phyloP scores from a whole-genome alignment of 1,139 yeast species.

The Suhomyces terraborum region DNA sequence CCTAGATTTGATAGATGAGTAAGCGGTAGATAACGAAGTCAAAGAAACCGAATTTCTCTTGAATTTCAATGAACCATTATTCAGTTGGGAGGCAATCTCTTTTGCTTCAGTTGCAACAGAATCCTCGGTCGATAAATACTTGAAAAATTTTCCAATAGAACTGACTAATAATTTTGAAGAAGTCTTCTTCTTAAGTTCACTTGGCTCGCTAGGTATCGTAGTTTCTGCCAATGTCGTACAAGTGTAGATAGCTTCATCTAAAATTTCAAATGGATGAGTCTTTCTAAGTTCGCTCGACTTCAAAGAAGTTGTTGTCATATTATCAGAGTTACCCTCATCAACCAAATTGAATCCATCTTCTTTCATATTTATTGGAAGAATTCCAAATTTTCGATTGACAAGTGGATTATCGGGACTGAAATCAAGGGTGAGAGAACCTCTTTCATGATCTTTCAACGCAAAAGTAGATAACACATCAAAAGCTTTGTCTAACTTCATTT shows the following conservation, averaged over 20 bases:
- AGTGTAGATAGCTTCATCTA: conserved; percentile 76
- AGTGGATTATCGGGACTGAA: conserved; percentile 54
- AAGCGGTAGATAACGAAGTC: conserved; percentile 42
- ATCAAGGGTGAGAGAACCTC: conserved; percentile 17
- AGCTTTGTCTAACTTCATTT: conserved; percentile 30
- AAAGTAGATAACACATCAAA: conserved; percentile 25
- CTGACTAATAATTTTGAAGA: conserved; percentile 32
- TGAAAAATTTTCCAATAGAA: conserved; percentile 43
- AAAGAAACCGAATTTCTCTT: conserved; percentile 39
- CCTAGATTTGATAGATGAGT: conserved; percentile 35
- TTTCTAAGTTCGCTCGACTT: conserved; percentile 42
- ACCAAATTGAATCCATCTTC: conserved; percentile 25
- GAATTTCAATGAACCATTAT: conserved; percentile 12
- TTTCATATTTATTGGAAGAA: conserved; percentile 37
- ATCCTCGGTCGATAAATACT: conserved; percentile 39
- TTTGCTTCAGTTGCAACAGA: conserved; percentile 10
- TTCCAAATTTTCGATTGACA: conserved; percentile 51
- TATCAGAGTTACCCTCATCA: conserved; percentile 18
- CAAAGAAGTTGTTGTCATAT: conserved; percentile 19
- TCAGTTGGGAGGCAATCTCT: conserved; percentile 10
- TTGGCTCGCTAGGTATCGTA: conserved; percentile 6
- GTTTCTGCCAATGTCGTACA: conserved; percentile 41
- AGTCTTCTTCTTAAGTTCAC: conserved; percentile 11
- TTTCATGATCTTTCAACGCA: conserved; percentile 12
- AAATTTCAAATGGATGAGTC: conserved; percentile 69